These are phyloP conservation scores for Dichotomocladium elegans DNA, from an alignment of 371 early-diverging fungal genomes.

Conservation along the genomic window DNA sequence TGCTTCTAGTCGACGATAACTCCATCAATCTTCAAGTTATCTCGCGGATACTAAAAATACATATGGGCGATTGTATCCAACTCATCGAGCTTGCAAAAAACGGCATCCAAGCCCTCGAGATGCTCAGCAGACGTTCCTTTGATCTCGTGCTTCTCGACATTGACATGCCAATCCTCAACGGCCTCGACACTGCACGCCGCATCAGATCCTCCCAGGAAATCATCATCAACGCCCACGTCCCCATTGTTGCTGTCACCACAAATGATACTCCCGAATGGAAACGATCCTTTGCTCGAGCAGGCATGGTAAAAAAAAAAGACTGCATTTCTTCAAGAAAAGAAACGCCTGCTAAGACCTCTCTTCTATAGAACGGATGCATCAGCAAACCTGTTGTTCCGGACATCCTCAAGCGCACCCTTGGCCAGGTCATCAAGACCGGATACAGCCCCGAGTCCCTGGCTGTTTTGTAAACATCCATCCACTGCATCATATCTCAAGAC, in stretches of 20 bases:
- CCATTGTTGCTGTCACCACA: constrained; percentile 69
- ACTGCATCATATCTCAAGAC: neutral
- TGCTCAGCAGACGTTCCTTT: constrained; percentile 33
- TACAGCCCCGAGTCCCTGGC: constrained; percentile 11
- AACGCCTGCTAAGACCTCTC: neutral
- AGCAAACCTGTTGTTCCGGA: constrained; percentile 39
- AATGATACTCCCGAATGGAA: constrained; percentile 33
- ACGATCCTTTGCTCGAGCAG: constrained; percentile 7
- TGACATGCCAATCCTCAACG: constrained; percentile 60
- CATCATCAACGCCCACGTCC: constrained; percentile 46
- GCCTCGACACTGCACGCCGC: constrained; percentile 51
- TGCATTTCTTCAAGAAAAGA: neutral
- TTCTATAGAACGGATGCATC: constrained; percentile 41
- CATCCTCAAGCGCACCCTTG: constrained; percentile 28
- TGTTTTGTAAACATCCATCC: neutral
- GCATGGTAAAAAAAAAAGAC: constrained; percentile 15
- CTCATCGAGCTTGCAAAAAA: constrained; percentile 34
- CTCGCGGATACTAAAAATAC: constrained; percentile 44
- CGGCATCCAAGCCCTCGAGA: constrained; percentile 40
- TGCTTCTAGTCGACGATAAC: constrained; percentile 54
- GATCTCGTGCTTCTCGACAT: constrained; percentile 62
- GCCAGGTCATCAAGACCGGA: constrained; percentile 21
- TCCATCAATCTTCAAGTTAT: constrained; percentile 52
- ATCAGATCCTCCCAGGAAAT: constrained; percentile 37
- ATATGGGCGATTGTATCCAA: constrained; percentile 42